phyloP scores from a whole-genome alignment of 495 filamentous ascomycete species.

The Bacidia rubella region DNA sequence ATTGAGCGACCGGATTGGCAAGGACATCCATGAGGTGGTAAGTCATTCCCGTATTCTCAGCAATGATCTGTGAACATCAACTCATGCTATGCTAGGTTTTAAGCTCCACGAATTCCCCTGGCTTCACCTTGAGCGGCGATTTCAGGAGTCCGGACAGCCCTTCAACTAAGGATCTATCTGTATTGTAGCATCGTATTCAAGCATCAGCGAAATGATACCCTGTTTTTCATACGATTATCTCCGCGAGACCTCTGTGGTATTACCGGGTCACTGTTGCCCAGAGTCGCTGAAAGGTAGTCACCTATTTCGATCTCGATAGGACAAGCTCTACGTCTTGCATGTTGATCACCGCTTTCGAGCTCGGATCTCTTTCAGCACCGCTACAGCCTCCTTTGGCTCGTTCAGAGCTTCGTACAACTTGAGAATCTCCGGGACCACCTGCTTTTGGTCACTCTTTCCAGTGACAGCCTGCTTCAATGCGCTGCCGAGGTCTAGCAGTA shows the following conservation, averaged over 20 bases:
- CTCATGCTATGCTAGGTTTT: conserved; percentile 42
- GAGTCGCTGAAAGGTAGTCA: no score
- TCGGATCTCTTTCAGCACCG: conserved; percentile 42
- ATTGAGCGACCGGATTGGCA: conserved; percentile 57
- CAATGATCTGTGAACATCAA: background rate
- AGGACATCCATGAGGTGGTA: conserved; percentile 82
- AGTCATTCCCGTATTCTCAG: conserved; percentile 15
- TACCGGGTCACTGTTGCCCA: background rate
- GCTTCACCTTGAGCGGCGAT: conserved; percentile 71
- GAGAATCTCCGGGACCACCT: conserved; percentile 53
- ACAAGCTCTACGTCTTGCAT: no score
- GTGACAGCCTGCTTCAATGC: conserved; percentile 59
- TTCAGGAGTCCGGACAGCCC: conserved; percentile 48
- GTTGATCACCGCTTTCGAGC: background rate
- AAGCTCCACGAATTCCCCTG: conserved; percentile 73
- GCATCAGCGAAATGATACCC: background rate
- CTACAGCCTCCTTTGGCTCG: conserved; percentile 48
- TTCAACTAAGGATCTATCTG: conserved; percentile 39
- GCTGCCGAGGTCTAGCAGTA: conserved; percentile 69
- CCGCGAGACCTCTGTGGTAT: background rate
- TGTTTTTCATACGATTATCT: background rate
- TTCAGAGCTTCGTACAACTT: conserved; percentile 65
- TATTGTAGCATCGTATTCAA: conserved; percentile 17
- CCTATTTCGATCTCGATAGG: no score
- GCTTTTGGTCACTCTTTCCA: conserved; percentile 35